Evolutionary conservation across 139 green algal genomes (phyloP), one percentile per base, ranked within the genome.

Genomic region (Micromonas pusilla): DNA sequence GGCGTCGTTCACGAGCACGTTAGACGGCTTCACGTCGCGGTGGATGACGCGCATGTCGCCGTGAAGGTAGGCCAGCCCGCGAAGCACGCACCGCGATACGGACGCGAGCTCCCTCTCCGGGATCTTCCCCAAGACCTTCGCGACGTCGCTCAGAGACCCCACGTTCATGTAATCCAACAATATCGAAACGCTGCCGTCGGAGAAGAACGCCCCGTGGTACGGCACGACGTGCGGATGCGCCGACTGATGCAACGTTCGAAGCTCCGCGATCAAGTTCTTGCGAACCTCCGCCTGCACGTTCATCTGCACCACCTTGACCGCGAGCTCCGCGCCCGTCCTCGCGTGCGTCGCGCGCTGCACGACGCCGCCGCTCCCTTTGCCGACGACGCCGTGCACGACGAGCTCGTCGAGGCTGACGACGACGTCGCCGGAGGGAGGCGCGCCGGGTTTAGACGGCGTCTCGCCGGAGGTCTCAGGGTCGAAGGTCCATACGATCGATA

Each of bases 131-230:
- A 89, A 83, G 84, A 86, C 87, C 31, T 84, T 60, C 52, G 93
- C 72, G 16, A 97, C 84, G 73, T 97, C 91, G 31, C 79, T 86
- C 70, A 98, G 83, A 0, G 89, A 95, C 13, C 94, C 94, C 0
- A 87, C 94, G 79, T 98, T 91, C 92, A 98, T 95, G 86, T 97
- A 97, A 80, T 98, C 93, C 28, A 98, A 83, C 38, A 96, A 92
- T 38, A 98, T 90, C 0, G 85, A 88, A 28, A 97, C 92, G 79
- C 90, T 75, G 19, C 85, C 80, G n/a, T 83, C 63, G 68, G 20
- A 28, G 70, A 79, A 82, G 72, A 85, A 88, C 9, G 83, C 76
- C 23, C 65, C 64, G 38, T 74, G 71, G 70, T 34, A 80, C 20
- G n/a, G 36, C 37, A 82, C 74, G 4, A 84, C 53, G 74, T 78